Evolutionary conservation across 192 early-diverging fungal species (phyloP), one percentile per base, ranked within the genome.

Genomic region (Entomortierella parvispora): DNA sequence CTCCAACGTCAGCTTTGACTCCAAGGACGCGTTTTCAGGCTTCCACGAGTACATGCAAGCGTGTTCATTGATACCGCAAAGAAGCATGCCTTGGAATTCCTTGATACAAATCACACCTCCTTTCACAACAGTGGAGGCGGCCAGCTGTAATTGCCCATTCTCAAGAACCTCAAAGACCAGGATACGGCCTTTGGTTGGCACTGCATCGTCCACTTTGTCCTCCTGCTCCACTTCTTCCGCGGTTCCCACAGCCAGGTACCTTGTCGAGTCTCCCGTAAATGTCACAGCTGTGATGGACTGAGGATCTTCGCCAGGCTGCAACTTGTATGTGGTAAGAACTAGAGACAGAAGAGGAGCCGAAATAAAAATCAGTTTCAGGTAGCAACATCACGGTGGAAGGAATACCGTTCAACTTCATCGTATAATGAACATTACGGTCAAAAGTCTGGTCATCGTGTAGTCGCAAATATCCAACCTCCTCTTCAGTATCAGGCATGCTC

Each of bases 191-290:
- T 79, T 84, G n/a, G 56, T 62, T 6, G 89, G 88, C 6, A 95
- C 88, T 43, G 82, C 28, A 65, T 82, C 10, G 85, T 84, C 51
- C 71, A 34, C 52, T 20, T 40, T 40, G 12, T 40, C 37, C 37
- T 40, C 37, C 12, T 40, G 37, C 37, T 40, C 37, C 37, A 40
- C 37, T 12, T 84, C 75, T 32, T 87, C 75, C 22, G 89, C 86
- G 10, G 95, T 96, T n/a, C 95, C 95, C 43, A 93, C 81, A 28
- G 91, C 86, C 71, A 90, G 85, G 65, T 83, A 94, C 23, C 70
- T 74, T n/a, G 68, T 55, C 28, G 78, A 10, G 44, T 81, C 66
- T 18, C 71, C 78, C 17, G 52, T 62, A 52, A 88, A 81, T 50
- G 58, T 80, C n/a, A 82, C 58, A 22, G 80, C 68, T 4, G 74